Base-by-base conservation (phyloP, 2,329 filamentous ascomycete species). In the Gyromitra esculenta region DNA sequence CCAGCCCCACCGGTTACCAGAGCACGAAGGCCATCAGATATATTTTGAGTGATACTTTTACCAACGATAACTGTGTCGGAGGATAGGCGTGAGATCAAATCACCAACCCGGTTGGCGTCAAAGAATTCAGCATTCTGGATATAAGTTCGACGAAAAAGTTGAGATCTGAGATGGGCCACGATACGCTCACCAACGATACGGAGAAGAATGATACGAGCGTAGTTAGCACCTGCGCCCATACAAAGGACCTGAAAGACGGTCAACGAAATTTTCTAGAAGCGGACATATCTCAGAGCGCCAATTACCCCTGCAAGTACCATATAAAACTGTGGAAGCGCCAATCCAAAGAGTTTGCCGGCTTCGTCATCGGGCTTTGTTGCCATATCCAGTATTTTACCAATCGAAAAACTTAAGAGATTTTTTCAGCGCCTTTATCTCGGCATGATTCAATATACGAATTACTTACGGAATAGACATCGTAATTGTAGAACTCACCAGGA, bases 61-160 rank as follows among this genome's bases (percentile, higher is more conserved):
- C 95, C 96, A 70, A 99, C 96, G 82, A 99, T 96, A 82, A 98
- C 93, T 0, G 96, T 97, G 83, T 99, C 96, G 1, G 94, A 97
- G 81, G 95, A 94, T 59, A 99, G 89, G 48, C 96, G 91, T 48
- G 95, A 98, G 82, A 99, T 97, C 80, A 99, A 86, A 83, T 99
- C 96, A 83, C 96, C 96, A 35, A 97, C 94, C 35, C 96, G 89
- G 85, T 99, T 99, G 50, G 96, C 96, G 83, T 99, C 96, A 82
- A 99, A 99, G 85, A 99, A 99, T 82, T 98, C 96, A 75, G 96
- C 96, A 83, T 99, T 96, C 83, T 99, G 96, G n/a, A 96, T 88
- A 81, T 96, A 97, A 0, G 96, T 99, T 79, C 92, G 90, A 79
- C 93, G 90, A 85, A 97, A 99, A 2, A 99, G 89, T 82, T 93